Evolutionary conservation across 129 eudicot genomes (phyloP), one percentile per base, ranked within the genome.

Genomic region (Artemisia tridentata): DNA sequence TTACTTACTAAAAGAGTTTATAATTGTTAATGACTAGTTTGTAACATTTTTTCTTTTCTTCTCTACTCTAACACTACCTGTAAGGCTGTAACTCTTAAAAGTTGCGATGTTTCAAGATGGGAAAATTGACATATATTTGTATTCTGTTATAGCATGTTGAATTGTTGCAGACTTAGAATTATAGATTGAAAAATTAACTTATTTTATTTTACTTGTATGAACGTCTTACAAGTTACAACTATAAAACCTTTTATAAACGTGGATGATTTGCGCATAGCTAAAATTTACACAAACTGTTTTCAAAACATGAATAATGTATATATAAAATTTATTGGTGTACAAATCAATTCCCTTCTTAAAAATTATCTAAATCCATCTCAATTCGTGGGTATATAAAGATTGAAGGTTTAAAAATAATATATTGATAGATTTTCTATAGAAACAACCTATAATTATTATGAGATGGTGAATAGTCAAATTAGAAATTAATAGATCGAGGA

Each of bases 391-490:
- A 9, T 20, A 21, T 7, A 57, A 29, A 29, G 31, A 12, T 1
- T 10, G 7, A 27, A 27, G 19, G 45, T 14, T 23, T 17, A 38
- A 20, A 5, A 19, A 23, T 3, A 9, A 50, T 25, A 45, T 45
- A 3, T 47, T 17, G 47, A 19, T 21, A 67, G 18, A 13, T 21
- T 14, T 0, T 5, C 47, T 20, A 50, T 15, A 23, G 46, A 7
- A 38, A 38, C 45, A 38, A 38, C 45, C 45, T 38, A 7, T 38
- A 38, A 64, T 71, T 38, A 38, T 54, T 71, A 61, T 46, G 55
- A 70, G 67, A 70, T 64, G 45, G 31, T 78, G 81, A 78, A 34
- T 61, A 54, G 62, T 61, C 11, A 57, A 62, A 4, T 15, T 31
- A 60, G 50, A 57, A 62, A 52, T 8, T 76, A 14, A 53, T 45